A percentile compares a stretch with the other conserved stretches of the same genome.
These are phyloP conservation scores for Flueggea neowawraea DNA, from an alignment of 441 rosid genomes.

Conservation along the genomic window DNA sequence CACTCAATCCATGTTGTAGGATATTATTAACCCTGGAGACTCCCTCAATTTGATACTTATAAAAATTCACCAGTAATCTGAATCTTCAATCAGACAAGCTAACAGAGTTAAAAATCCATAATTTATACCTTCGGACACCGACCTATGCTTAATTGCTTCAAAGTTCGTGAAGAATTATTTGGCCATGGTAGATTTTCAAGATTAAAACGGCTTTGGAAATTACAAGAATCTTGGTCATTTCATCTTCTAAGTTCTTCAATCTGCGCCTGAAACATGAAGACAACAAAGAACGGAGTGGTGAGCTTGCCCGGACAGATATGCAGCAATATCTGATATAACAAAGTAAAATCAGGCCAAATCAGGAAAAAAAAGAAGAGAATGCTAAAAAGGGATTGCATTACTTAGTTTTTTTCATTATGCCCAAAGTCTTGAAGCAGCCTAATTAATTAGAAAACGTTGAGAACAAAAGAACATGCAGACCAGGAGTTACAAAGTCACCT, in stretches of 20 bases:
- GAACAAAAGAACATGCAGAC: background rate
- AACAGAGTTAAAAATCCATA: background rate
- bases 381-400: too few relatives aligned
- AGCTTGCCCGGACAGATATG: background rate
- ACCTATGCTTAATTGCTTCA: constrained; percentile 61
- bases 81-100: background rate
- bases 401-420: too few relatives aligned
- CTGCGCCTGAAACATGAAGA: constrained; percentile 33
- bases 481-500: constrained; percentile 33
- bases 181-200: constrained; percentile 72
- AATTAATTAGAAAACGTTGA: too few relatives aligned
- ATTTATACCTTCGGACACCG: constrained; percentile 69
- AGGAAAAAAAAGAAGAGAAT: constrained; percentile 5
- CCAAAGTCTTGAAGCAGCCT: too few relatives aligned
- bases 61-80: background rate
- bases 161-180: constrained; percentile 49
- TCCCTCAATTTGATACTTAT: background rate
- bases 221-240: constrained; percentile 46
- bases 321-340: too few relatives aligned
- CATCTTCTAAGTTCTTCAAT: constrained; percentile 57
- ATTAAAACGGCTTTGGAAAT: constrained; percentile 37
- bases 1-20: background rate
- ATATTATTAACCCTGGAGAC: background rate
- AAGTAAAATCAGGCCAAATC: background rate
- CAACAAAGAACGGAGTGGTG: too few relatives aligned